Percentiles rank a stretch among this genome's conserved stretches.
phyloP scores from a whole-genome alignment of 78 protist genomes.

The Monosiga brevicollis region DNA sequence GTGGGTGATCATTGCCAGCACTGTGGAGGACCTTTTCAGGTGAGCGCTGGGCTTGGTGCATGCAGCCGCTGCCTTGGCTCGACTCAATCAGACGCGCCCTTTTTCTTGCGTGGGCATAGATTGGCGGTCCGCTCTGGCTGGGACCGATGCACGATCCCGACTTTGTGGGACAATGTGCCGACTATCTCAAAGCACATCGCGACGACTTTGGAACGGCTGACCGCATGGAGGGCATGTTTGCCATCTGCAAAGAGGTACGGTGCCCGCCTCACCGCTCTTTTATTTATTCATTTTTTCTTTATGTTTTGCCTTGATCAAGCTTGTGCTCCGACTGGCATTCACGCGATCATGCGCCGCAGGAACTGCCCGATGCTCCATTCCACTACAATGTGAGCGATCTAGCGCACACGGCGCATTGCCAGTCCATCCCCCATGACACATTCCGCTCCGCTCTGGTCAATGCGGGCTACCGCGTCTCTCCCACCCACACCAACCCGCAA shows the following conservation, averaged over 20 bases:
- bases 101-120: too few species aligned
- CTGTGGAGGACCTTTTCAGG: too few species aligned
- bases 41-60: too few species aligned
- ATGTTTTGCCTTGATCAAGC: too few species aligned
- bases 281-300: too few species aligned
- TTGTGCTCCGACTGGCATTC: not conserved
- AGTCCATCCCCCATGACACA: not conserved
- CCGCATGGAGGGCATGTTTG: slow-evolving; percentile 55
- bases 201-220: not conserved
- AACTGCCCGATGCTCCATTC: slow-evolving; percentile 65
- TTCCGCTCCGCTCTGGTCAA: slow-evolving; percentile 48
- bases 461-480: slow-evolving; percentile 61
- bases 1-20: too few species aligned
- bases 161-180: slow-evolving; percentile 24
- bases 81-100: too few species aligned
- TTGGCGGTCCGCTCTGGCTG: slow-evolving; percentile 89
- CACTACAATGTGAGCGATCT: slow-evolving; percentile 29
- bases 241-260: slow-evolving; percentile 26
- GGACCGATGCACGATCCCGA: slow-evolving; percentile 56
- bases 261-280: not conserved
- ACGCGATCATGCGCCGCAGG: slow-evolving; percentile 13
- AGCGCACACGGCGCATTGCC: slow-evolving; percentile 24
- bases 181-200: not conserved
- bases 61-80: too few species aligned
- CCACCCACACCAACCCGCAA: slow-evolving; percentile 41